Conservation (phyloP, 371 early-diverging fungal species). For the Mucor circinelloides region DNA sequence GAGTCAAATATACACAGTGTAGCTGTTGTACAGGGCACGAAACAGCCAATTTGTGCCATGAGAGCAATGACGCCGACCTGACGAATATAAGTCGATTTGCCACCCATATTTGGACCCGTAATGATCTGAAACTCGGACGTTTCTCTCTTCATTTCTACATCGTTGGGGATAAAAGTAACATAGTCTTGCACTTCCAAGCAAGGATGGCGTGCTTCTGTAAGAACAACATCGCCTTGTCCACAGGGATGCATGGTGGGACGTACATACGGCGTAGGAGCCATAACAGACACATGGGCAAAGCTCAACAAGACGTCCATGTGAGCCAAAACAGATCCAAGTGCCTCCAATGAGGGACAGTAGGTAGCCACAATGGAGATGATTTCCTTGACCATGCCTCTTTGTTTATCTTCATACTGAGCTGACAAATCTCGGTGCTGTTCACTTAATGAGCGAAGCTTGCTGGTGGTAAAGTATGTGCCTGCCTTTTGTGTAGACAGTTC, state of each 20-base stretch:
- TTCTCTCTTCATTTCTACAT: conserved; percentile 74
- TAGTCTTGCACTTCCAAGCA: conserved; percentile 94
- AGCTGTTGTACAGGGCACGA: conserved; percentile 93
- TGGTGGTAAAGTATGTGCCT: conserved; percentile 88
- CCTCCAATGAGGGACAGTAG: conserved; percentile 81
- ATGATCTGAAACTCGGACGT: conserved; percentile 75
- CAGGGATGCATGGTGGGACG: conserved; percentile 70
- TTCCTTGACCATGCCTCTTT: conserved; percentile 79
- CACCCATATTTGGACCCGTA: conserved; percentile 97
- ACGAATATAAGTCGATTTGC: conserved; percentile 96
- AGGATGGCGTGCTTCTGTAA: conserved; percentile 86
- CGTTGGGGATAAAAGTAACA: conserved; percentile 93
- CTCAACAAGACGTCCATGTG: conserved; percentile 89
- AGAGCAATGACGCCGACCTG: conserved; percentile 94
- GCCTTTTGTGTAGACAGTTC: conserved; percentile 91
- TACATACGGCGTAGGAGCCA: conserved; percentile 84
- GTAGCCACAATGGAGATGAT: conserved; percentile 84
- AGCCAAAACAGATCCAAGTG: conserved; percentile 74
- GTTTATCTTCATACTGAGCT: conserved; percentile 67
- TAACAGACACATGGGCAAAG: conserved; percentile 85
- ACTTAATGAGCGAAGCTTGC: conserved; percentile 61
- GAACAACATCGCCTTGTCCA: conserved; percentile 64
- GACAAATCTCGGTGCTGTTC: conserved; percentile 53
- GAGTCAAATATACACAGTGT: conserved; percentile 86
- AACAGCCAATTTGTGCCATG: conserved; percentile 98